Evolutionary conservation across 352 stramenopile species (phyloP).

Genomic region (Elongisporangium prolatum): DNA sequence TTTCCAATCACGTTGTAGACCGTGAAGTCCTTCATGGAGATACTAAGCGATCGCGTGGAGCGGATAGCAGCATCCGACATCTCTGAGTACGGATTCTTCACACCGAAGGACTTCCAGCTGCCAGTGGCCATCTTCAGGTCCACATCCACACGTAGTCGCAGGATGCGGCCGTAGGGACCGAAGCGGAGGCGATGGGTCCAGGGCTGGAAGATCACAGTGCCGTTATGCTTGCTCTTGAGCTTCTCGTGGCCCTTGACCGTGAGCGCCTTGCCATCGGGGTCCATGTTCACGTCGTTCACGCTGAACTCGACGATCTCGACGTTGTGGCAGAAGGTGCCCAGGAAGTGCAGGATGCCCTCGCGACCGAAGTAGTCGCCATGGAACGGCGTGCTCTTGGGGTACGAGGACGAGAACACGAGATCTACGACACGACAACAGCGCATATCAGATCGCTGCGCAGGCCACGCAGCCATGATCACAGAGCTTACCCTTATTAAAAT

Average conservation of each 20-base stretch:
- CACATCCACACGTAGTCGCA: constrained; percentile 76
- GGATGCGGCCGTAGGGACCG: constrained; percentile 74
- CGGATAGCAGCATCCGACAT: constrained; percentile 72
- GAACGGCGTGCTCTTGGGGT: constrained; percentile 76
- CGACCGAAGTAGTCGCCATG: constrained; percentile 82
- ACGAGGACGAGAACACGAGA: constrained; percentile 80
- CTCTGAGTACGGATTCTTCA: constrained; percentile 79
- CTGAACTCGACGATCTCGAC: constrained; percentile 78
- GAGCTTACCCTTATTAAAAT: constrained; percentile 79
- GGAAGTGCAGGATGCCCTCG: constrained; percentile 76
- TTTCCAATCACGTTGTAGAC: constrained; percentile 90
- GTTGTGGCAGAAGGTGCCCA: constrained; percentile 69
- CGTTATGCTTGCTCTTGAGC: constrained; percentile 76
- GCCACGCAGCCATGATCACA: background rate
- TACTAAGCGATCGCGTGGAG: constrained; percentile 80
- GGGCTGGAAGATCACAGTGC: constrained; percentile 60
- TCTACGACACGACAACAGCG: constrained; percentile 21
- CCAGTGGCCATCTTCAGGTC: constrained; percentile 65
- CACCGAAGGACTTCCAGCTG: constrained; percentile 76
- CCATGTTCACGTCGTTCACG: constrained; percentile 57
- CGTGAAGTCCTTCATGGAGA: constrained; percentile 88
- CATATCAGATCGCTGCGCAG: constrained; percentile 1
- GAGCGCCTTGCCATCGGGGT: constrained; percentile 60
- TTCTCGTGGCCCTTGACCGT: constrained; percentile 79
- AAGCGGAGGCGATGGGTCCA: constrained; percentile 78